A percentile compares a stretch with the other conserved stretches of the same genome.
Evolutionary conservation across 2,329 filamentous ascomycete species (phyloP).

Genomic region (Sclerotiophoma versabilis): DNA sequence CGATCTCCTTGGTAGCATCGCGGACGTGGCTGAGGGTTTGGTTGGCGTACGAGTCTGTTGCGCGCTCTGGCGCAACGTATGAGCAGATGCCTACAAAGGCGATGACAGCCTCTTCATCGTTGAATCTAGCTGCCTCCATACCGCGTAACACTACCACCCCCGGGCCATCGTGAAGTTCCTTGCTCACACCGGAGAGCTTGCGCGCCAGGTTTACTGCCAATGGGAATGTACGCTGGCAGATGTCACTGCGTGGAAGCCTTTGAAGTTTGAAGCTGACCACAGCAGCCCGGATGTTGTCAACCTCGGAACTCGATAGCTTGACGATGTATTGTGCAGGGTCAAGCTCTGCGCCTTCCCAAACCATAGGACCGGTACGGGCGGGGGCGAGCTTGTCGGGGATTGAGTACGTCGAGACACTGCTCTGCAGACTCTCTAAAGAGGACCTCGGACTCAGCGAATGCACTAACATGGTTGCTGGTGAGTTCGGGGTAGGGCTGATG

Average conservation of each 20-base stretch:
- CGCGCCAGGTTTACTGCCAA: constrained; percentile 29
- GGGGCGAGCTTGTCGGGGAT: constrained; percentile 42
- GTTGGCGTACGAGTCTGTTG: constrained; percentile 49
- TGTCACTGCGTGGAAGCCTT: constrained; percentile 10
- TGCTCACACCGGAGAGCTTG: constrained; percentile 37
- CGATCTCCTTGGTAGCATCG: constrained; percentile 45
- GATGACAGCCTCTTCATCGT: constrained; percentile 48
- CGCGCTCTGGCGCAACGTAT: constrained; percentile 40
- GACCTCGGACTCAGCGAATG: constrained; percentile 37
- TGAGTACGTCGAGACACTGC: constrained; percentile 31
- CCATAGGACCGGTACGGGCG: constrained; percentile 40
- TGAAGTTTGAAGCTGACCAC: constrained; percentile 40
- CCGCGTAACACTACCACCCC: constrained; percentile 45
- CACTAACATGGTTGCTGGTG: constrained; percentile 31
- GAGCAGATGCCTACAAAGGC: constrained; percentile 45
- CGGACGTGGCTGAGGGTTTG: constrained; percentile 47
- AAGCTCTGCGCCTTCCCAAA: constrained; percentile 42
- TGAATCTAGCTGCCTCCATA: constrained; percentile 41
- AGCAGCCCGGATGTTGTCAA: constrained; percentile 42
- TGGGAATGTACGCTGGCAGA: constrained; percentile 28
- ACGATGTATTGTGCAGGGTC: constrained; percentile 36
- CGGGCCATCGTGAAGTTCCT: constrained; percentile 38
- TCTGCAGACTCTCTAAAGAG: constrained; percentile 43
- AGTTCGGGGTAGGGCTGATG: not conserved
- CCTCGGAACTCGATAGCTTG: constrained; percentile 32